These are phyloP conservation scores for Fonsecaea monophora DNA, from an alignment of 2,329 filamentous ascomycete genomes.

Conservation along the genomic window DNA sequence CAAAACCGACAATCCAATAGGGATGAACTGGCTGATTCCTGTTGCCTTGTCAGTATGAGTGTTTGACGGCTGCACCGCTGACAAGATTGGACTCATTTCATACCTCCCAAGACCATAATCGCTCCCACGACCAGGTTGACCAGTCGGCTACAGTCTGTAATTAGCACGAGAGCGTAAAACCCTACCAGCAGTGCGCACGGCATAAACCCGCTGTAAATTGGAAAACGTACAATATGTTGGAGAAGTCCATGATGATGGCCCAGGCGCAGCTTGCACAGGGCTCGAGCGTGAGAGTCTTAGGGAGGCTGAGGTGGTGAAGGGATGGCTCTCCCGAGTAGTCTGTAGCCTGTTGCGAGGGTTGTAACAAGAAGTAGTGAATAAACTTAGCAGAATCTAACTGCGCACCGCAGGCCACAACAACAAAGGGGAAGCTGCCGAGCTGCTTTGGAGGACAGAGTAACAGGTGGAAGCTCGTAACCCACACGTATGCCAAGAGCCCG, in stretches of 20 bases:
- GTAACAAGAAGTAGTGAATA: not conserved
- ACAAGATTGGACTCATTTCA: constrained; percentile 44
- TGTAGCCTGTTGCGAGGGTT: not conserved
- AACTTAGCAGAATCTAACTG: constrained; percentile 10
- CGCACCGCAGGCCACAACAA: constrained; percentile 27
- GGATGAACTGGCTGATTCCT: constrained; percentile 56
- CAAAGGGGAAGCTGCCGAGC: constrained; percentile 23
- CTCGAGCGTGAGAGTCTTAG: not conserved
- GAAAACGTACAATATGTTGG: constrained; percentile 81
- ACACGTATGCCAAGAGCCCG: constrained; percentile 9
- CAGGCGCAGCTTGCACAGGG: constrained; percentile 6
- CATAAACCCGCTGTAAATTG: constrained; percentile 14
- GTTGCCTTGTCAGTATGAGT: constrained; percentile 30
- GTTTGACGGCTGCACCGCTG: constrained; percentile 41
- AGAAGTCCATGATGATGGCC: constrained; percentile 76
- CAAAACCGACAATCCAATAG: constrained; percentile 44
- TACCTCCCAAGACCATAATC: constrained; percentile 84
- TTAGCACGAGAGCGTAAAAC: constrained; percentile 15
- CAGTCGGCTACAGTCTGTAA: constrained; percentile 71
- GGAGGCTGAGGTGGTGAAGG: not conserved
- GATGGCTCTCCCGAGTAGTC: not conserved
- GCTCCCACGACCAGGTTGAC: constrained; percentile 89
- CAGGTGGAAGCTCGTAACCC: constrained; percentile 4
- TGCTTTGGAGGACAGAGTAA: constrained; percentile 8
- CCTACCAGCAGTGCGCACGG: not conserved